phyloP scores from a whole-genome alignment of 106 monocot genomes.

The Narthecium ossifragum region DNA sequence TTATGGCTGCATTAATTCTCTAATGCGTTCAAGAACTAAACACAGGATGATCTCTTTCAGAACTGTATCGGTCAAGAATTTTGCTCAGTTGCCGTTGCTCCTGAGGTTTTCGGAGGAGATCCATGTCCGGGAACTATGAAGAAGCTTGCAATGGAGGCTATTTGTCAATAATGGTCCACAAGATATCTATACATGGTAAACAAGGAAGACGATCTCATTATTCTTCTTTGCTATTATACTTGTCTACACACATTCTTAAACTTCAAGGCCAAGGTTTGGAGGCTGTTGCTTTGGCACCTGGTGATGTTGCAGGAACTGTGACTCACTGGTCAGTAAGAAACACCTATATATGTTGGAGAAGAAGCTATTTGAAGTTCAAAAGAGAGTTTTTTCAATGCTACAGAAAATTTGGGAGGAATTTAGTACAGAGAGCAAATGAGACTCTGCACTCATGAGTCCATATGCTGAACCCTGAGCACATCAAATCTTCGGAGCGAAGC shows the following conservation, averaged over 20 bases:
- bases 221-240: not conserved
- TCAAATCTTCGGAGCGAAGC: too few relatives aligned
- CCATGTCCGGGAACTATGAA: slow-evolving; percentile 65
- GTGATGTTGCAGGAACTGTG: slow-evolving; percentile 12
- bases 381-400: not conserved
- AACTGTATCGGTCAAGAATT: slow-evolving; percentile 48
- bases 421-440: not conserved
- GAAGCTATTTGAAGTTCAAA: not conserved
- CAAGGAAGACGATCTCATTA: not conserved
- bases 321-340: slow-evolving; percentile 4
- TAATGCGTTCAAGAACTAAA: slow-evolving; percentile 6
- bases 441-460: not conserved
- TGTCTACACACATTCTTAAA: not conserved
- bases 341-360: not conserved
- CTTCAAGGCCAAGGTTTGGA: not conserved
- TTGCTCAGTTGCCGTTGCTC: slow-evolving; percentile 37
- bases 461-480: not conserved
- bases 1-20: not conserved
- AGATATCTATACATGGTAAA: not conserved
- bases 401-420: not conserved
- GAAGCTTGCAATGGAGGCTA: slow-evolving; percentile 48
- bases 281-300: not conserved
- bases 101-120: slow-evolving; percentile 58
- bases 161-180: slow-evolving; percentile 22
- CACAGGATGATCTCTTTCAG: slow-evolving; percentile 30